These are phyloP conservation scores for Dictyostelium citrinum DNA, from an alignment of 78 protist species.

Conservation along the genomic window DNA sequence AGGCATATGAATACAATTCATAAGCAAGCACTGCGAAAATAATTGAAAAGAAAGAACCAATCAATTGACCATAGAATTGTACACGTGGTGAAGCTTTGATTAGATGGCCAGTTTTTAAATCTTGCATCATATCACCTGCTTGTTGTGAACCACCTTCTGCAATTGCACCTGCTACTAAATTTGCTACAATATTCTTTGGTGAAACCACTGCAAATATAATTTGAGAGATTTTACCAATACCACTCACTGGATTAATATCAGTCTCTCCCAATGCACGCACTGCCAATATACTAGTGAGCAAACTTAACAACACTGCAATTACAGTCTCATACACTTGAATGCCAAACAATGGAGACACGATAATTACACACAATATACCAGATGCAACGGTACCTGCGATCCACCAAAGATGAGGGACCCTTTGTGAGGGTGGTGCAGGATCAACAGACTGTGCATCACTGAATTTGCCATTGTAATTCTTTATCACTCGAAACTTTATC, in stretches of 20 bases:
- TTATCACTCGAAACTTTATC: background rate
- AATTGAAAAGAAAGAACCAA: slow-evolving; percentile 82
- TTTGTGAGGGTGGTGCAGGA: slow-evolving; percentile 60
- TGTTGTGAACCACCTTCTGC: slow-evolving; percentile 85
- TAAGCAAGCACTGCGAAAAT: slow-evolving; percentile 81
- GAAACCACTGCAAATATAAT: slow-evolving; percentile 81
- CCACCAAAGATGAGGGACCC: slow-evolving; percentile 83
- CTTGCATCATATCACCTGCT: slow-evolving; percentile 89
- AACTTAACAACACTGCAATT: slow-evolving; percentile 66
- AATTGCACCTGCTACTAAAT: slow-evolving; percentile 87
- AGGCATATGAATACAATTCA: slow-evolving; percentile 68
- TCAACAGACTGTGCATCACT: slow-evolving; percentile 6
- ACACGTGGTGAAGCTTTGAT: slow-evolving; percentile 80
- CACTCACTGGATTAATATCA: slow-evolving; percentile 87
- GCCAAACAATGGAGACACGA: slow-evolving; percentile 31
- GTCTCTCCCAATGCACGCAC: slow-evolving; percentile 89
- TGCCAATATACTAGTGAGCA: slow-evolving; percentile 79
- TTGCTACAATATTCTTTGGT: slow-evolving; percentile 72
- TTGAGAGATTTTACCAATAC: slow-evolving; percentile 88
- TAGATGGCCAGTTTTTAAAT: slow-evolving; percentile 87
- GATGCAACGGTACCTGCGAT: slow-evolving; percentile 80
- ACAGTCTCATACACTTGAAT: slow-evolving; percentile 7
- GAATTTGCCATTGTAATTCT: background rate
- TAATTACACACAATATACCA: slow-evolving; percentile 9
- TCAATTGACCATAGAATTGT: slow-evolving; percentile 83